phyloP scores from a whole-genome alignment of 805 yeast genomes.

The Ogataea dorogensis region DNA sequence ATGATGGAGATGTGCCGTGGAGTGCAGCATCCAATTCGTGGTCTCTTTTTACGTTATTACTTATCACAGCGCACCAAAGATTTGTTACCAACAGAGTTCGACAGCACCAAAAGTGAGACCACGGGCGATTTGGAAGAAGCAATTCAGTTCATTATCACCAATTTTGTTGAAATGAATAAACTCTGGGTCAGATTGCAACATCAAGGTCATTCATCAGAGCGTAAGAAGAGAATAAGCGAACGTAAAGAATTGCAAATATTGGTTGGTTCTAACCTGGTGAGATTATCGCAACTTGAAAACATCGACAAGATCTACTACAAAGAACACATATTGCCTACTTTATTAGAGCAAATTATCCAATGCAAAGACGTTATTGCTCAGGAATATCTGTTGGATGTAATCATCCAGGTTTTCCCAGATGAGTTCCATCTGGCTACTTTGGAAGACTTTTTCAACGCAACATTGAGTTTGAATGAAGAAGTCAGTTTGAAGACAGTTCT shows the following conservation, averaged over 20 bases:
- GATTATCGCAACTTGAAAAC: conserved; percentile 81
- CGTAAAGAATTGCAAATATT: conserved; percentile 86
- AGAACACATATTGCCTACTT: conserved; percentile 65
- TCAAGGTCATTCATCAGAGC: conserved; percentile 87
- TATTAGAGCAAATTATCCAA: conserved; percentile 87
- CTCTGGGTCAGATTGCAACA: conserved; percentile 96
- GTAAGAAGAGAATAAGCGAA: conserved; percentile 70
- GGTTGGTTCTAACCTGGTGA: conserved; percentile 89
- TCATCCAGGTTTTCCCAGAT: conserved; percentile 93
- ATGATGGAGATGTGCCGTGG: conserved; percentile 98
- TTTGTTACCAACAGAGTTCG: conserved; percentile 44
- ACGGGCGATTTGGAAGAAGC: conserved; percentile 55
- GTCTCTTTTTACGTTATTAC: conserved; percentile 86
- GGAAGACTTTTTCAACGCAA: conserved; percentile 61
- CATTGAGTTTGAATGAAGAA: conserved; percentile 64
- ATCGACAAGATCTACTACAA: conserved; percentile 53
- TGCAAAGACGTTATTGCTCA: conserved; percentile 92
- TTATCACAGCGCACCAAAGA: conserved; percentile 80
- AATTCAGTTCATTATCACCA: conserved; percentile 74
- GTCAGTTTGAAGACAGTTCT: conserved; percentile 68
- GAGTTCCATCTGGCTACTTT: conserved; percentile 81
- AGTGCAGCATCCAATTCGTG: conserved; percentile 92
- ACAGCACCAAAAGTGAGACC: conserved; percentile 20
- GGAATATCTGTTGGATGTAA: conserved; percentile 84
- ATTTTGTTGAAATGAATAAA: conserved; percentile 96